These are phyloP conservation scores for Rhytidhysteron rufulum DNA, from an alignment of 2,329 filamentous ascomycete genomes.

Conservation along the genomic window DNA sequence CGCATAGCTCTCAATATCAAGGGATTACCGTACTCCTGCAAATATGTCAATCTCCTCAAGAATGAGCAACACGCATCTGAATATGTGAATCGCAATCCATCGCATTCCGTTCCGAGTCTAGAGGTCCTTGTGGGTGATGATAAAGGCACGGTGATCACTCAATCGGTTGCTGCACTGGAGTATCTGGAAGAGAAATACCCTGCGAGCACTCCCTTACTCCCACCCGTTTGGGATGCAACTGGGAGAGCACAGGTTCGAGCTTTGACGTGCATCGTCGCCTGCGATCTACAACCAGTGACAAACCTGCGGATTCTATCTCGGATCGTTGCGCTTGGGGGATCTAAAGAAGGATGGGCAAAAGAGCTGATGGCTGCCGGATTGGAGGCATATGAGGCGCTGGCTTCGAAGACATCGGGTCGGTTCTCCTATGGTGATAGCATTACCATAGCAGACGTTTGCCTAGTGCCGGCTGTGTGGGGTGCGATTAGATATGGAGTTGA, in stretches of 20 bases:
- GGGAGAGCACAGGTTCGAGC: slow-evolving; percentile 51
- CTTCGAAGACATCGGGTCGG: slow-evolving; percentile 38
- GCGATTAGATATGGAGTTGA: slow-evolving; percentile 55
- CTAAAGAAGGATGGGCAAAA: slow-evolving; percentile 49
- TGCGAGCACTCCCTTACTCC: slow-evolving; percentile 42
- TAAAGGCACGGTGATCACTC: slow-evolving; percentile 39
- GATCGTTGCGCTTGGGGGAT: slow-evolving; percentile 43
- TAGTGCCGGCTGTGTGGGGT: slow-evolving; percentile 57
- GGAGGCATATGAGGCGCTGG: slow-evolving; percentile 52
- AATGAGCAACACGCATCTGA: slow-evolving; percentile 47
- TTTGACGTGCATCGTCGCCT: slow-evolving; percentile 52
- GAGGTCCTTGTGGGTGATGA: slow-evolving; percentile 11
- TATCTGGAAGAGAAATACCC: slow-evolving; percentile 57
- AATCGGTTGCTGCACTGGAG: slow-evolving; percentile 58
- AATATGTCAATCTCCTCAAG: slow-evolving; percentile 53
- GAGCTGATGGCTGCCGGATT: slow-evolving; percentile 52
- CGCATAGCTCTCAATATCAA: slow-evolving; percentile 59
- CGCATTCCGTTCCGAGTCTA: slow-evolving; percentile 41
- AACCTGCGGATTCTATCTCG: slow-evolving; percentile 53
- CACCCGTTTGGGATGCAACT: slow-evolving; percentile 35
- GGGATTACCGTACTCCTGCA: slow-evolving; percentile 44
- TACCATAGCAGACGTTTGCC: slow-evolving; percentile 56
- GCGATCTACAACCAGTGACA: slow-evolving; percentile 59
- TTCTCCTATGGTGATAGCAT: slow-evolving; percentile 56
- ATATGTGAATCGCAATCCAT: slow-evolving; percentile 53